A percentile compares a stretch with the other conserved stretches of the same genome.
Conservation (phyloP, 129 eudicot species). For the Kitagawia praeruptora region DNA sequence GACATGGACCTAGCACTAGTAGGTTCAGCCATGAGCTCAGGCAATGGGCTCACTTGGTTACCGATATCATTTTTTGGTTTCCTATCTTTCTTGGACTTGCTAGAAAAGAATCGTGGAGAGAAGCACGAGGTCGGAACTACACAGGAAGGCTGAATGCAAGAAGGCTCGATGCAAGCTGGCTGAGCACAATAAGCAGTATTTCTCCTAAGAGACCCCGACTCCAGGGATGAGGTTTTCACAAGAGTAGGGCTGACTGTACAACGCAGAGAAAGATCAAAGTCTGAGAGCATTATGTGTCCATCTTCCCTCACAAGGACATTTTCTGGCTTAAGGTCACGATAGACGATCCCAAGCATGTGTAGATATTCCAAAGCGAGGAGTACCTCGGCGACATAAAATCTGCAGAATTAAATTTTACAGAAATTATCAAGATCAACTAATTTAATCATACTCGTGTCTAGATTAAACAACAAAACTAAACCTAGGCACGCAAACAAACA, state of each 20-base stretch:
- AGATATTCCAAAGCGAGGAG: conserved; percentile 39
- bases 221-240: conserved; percentile 21
- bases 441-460: background rate
- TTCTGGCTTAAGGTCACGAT: conserved; percentile 44
- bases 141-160: conserved; percentile 31
- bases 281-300: conserved; percentile 43
- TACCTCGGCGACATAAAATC: conserved; percentile 37
- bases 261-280: conserved; percentile 38
- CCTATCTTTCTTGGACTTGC: conserved; percentile 32
- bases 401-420: conserved; percentile 7
- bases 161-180: conserved; percentile 34
- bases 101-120: conserved; percentile 29
- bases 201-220: conserved; percentile 17
- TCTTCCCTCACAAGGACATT: conserved; percentile 46
- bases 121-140: conserved; percentile 26
- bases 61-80: conserved; percentile 21
- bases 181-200: conserved; percentile 25
- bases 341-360: conserved; percentile 43
- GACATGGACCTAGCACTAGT: conserved; percentile 40
- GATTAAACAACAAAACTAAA: background rate
- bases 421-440: background rate
- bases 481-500: background rate
- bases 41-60: conserved; percentile 29
- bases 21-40: conserved; percentile 38
- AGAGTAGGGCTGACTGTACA: conserved; percentile 44